Base-by-base conservation (phyloP, 2,329 filamentous ascomycete genomes). In the Plenodomus tracheiphilus region DNA sequence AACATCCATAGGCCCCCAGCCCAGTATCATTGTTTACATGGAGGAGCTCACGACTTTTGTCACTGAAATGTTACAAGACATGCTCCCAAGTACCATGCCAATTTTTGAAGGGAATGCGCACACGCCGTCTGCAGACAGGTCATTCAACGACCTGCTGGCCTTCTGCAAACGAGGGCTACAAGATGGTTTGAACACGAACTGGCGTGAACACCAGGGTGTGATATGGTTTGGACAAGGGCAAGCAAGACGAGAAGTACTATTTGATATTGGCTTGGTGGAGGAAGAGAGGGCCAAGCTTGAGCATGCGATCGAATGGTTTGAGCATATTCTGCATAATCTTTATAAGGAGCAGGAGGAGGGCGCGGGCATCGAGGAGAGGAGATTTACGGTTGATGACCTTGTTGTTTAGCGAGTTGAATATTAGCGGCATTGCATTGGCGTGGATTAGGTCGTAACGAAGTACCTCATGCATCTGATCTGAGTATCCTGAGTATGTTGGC, bases 161-260 rank as follows among this genome's bases (percentile, higher is more conserved):
- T 72, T 72, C 40, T 68, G 59, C 35, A 65, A 66, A 2, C 73
- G 72, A 28, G 76, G 79, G 20, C 59, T 84, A 3, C 62, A 72
- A 30, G 63, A 74, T 1, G 74, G 74, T 35, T 57, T 83, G 16
- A 65, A 61, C 19, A 68, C 68, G 1, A 77, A 75, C 28, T 84
- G 81, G 81, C 61, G 54, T 5, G 74, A 74, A 20, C 46, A 46
- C 13, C 36, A 42, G 15, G 58, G 49, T 1, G 22, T 47, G 42
- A 77, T 81, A 52, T 81, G 74, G 58, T 75, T 83, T 25, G 72
- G 74, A 18, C 69, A 75, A 15, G 76, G 75, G 1, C 72, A 74
- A 35, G 69, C 69, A 10, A 74, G 71, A 15, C 76, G 74, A 51
- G 76, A 79, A 51, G 69, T 83, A 1, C 34, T 59, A 1, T 63